A percentile compares a stretch with the other conserved stretches of the same genome.
phyloP scores from a whole-genome alignment of 768 basidiomycete species.

The Neoboletus magnificus region DNA sequence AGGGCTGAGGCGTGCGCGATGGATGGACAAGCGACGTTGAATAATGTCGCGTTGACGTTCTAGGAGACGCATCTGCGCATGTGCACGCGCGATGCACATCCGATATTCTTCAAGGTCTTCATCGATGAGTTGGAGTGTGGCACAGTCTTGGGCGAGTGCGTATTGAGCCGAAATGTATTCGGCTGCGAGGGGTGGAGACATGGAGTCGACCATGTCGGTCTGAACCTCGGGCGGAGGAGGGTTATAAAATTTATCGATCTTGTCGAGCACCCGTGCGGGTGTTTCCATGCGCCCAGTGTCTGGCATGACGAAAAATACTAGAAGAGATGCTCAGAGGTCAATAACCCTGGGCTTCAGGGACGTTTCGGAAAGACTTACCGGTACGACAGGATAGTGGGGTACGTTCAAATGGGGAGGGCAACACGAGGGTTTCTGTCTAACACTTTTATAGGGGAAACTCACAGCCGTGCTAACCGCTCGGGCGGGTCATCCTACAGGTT shows the following conservation, averaged over 20 bases:
- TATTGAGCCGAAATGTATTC: constrained; percentile 18
- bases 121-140: constrained; percentile 13
- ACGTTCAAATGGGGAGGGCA: not conserved
- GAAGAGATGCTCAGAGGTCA: not conserved
- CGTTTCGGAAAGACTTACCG: constrained; percentile 4
- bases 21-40: constrained; percentile 14
- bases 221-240: not conserved
- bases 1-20: constrained; percentile 29
- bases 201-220: constrained; percentile 19
- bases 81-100: constrained; percentile 9
- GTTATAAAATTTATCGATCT: not conserved
- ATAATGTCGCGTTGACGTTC: constrained; percentile 18
- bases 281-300: not conserved
- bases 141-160: constrained; percentile 17
- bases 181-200: constrained; percentile 18
- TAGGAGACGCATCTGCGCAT: constrained; percentile 17
- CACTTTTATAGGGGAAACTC: constrained; percentile 6
- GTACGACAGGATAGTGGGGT: not conserved
- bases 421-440: not conserved
- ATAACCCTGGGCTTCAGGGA: not conserved
- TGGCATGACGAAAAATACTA: constrained; percentile 5
- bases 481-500: not conserved
- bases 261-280: not conserved
- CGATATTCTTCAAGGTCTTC: constrained; percentile 20
- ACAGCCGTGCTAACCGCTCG: not conserved